Evolutionary conservation across 495 filamentous ascomycete species (phyloP), one percentile per base, ranked within the genome.

Genomic region (Aspergillus homomorphus): DNA sequence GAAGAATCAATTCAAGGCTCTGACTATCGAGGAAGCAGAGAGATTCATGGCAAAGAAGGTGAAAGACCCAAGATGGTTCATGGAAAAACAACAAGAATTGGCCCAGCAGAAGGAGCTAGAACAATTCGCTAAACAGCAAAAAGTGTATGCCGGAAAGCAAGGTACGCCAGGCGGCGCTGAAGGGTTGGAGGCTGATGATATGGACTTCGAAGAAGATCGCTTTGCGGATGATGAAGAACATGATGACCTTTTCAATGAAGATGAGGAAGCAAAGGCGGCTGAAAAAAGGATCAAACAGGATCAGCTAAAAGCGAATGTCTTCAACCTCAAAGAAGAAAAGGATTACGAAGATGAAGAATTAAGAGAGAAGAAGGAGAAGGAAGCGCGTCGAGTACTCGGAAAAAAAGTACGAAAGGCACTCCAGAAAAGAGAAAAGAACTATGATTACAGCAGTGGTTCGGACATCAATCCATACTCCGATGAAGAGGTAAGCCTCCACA

Each of bases 201-300:
- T 86, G 62, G 81, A 85, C 66, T 85, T 85, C 57, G 82, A 84
- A 59, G 82, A 84, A 54, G 87, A 90, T 66, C 72, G 82, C 44
- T 92, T 92, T 64, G 84, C 87, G 12, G 89, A 98, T 65, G 94
- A 98, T 66, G 94, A 98, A 66, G 94, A 97, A 66, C 75, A 78
- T 45, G 83, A 86, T 46, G 87, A 90, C 53, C 81, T 95, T 44
- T 90, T 95, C 67, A 86, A 87, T 54, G 89, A 91, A 10, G 91
- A 96, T 53, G 90, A 95, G 59, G 91, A 96, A 44, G 76, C 84
- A 0, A 97, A 96, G 67, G 88, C 90, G n/a, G 84, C 91, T 3
- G 87, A 93, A 63, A 86, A 87, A 54, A 82, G 86, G 59, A 88
- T 98, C 60, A 94, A 92, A 59, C 84, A 89, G 38, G 92, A 98